Conservation (phyloP, 257 asterid genomes). For the Penstemon davidsonii region DNA sequence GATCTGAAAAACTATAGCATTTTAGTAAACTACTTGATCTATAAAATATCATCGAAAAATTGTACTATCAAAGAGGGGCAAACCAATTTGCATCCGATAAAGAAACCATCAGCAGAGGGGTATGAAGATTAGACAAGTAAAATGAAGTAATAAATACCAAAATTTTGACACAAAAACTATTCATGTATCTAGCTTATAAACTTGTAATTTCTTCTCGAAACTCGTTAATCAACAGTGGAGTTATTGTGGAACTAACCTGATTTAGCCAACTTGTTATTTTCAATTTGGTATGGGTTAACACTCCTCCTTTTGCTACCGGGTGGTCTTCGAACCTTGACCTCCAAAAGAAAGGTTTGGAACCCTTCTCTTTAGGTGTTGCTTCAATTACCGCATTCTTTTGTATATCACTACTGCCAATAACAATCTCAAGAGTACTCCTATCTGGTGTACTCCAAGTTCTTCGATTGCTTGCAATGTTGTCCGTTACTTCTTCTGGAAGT, state of each 20-base stretch:
- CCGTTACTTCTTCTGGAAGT: constrained; percentile 35
- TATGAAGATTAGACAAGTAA: background rate
- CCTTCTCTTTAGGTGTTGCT: constrained; percentile 67
- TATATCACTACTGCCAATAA: constrained; percentile 49
- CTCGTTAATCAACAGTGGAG: background rate
- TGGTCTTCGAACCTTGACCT: constrained; percentile 35
- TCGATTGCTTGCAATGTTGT: constrained; percentile 33
- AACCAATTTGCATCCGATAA: constrained; percentile 14
- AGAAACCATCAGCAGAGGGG: background rate
- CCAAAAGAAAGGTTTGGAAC: constrained; percentile 49
- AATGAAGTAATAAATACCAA: background rate
- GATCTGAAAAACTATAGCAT: background rate
- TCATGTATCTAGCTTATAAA: constrained; percentile 8
- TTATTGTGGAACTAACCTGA: constrained; percentile 42
- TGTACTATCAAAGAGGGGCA: constrained; percentile 1
- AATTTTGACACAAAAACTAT: background rate
- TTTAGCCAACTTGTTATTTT: constrained; percentile 52
- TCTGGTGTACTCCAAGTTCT: constrained; percentile 39
- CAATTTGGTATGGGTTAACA: constrained; percentile 31
- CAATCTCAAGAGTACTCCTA: constrained; percentile 50
- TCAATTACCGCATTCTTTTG: constrained; percentile 37
- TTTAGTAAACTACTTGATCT: background rate
- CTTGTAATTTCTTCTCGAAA: constrained; percentile 6
- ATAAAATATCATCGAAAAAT: background rate
- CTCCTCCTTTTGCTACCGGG: constrained; percentile 44